Conservation (phyloP, 176 grass and related monocot species). For the Cenchrus purpureus region DNA sequence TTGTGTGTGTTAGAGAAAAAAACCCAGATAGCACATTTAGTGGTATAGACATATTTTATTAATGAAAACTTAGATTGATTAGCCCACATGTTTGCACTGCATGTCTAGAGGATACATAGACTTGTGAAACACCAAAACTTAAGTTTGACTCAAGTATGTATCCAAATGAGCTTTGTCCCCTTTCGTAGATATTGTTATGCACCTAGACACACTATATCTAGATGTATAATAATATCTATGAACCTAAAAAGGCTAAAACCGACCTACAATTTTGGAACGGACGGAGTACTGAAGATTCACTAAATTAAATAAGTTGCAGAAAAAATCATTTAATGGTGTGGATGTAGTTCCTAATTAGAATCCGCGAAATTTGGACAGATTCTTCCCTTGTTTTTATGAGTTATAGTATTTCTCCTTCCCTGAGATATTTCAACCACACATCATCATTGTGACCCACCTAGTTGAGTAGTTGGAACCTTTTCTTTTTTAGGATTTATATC, state of each 20-base stretch:
- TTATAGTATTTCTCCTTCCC: background rate
- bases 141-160: background rate
- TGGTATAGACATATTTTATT: constrained; percentile 11
- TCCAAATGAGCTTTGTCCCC: background rate
- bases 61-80: background rate
- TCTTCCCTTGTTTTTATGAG: background rate
- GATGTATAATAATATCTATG: no score
- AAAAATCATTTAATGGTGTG: background rate
- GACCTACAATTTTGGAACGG: no score
- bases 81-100: background rate
- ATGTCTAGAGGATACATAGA: background rate
- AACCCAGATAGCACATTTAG: background rate
- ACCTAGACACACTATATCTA: no score
- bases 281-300: background rate
- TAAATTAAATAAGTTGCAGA: background rate
- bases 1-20: no score
- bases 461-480: background rate
- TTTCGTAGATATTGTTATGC: background rate
- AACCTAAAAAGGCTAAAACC: no score
- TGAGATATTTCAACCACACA: background rate
- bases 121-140: background rate
- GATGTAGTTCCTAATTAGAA: background rate
- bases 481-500: background rate
- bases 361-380: background rate
- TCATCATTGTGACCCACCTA: background rate